phyloP scores from a whole-genome alignment of 176 grass and related monocot species.

The Alloteropsis semialata region DNA sequence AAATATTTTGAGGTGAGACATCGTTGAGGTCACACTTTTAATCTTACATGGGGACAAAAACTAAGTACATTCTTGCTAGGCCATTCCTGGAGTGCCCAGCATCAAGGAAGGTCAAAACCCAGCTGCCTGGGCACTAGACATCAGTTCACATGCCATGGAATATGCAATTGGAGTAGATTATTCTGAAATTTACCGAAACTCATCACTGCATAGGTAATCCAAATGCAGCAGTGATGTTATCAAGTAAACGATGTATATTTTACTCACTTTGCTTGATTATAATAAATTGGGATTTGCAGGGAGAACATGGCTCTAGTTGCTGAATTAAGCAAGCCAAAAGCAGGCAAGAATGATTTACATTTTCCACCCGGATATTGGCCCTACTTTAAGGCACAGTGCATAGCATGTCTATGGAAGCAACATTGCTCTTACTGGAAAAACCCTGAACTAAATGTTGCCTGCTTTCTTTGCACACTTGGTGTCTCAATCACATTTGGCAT shows the following conservation, averaged over 20 bases:
- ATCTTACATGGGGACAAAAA: not conserved
- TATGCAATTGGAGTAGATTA: conserved; percentile 58
- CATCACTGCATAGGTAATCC: not conserved
- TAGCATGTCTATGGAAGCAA: conserved; percentile 83
- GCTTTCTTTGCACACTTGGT: conserved; percentile 66
- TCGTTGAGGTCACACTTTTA: not conserved
- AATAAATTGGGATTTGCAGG: conserved; percentile 42
- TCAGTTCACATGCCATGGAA: conserved; percentile 66
- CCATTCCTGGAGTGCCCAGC: conserved; percentile 73
- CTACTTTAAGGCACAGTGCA: conserved; percentile 51
- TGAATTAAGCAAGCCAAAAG: conserved; percentile 41
- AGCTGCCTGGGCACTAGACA: conserved; percentile 70
- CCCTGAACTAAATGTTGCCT: conserved; percentile 71
- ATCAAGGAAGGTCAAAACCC: conserved; percentile 73
- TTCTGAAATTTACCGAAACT: conserved; percentile 60
- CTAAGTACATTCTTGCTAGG: conserved; percentile 29
- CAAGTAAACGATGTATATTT: not conserved
- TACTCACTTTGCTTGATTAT: not conserved
- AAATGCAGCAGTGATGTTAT: not conserved
- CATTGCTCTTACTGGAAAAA: conserved; percentile 87
- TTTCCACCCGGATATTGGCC: conserved; percentile 65
- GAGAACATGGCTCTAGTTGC: conserved; percentile 63
- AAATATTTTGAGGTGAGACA: conserved; percentile 83
- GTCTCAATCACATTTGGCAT: conserved; percentile 71
- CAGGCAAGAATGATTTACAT: conserved; percentile 31